Conservation (phyloP, 306 rosid species). For the Prinsepia uniflora region DNA sequence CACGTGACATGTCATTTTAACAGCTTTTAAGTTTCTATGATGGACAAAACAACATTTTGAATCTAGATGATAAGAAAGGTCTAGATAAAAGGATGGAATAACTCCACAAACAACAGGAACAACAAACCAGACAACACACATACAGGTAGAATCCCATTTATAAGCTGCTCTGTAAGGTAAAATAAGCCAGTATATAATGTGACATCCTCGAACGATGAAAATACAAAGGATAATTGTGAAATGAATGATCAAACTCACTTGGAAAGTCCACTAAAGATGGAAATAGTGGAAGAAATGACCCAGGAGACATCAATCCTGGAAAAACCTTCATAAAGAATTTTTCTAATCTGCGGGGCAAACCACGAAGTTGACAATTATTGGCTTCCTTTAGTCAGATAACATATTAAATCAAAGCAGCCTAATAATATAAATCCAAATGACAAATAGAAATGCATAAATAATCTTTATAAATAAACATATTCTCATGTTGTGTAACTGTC, state of each 20-base stretch:
- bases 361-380: neutral
- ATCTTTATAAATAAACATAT: neutral
- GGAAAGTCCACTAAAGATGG: slow-evolving; percentile 78
- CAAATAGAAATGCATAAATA: neutral
- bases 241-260: slow-evolving; percentile 47
- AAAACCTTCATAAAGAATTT: slow-evolving; percentile 59
- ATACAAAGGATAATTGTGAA: neutral
- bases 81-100: neutral
- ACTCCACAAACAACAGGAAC: neutral
- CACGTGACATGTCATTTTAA: neutral
- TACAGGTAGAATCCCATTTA: neutral
- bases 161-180: neutral
- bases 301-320: slow-evolving; percentile 79
- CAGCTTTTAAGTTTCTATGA: neutral
- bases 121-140: neutral
- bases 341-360: slow-evolving; percentile 60
- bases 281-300: slow-evolving; percentile 87
- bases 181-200: neutral
- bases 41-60: neutral
- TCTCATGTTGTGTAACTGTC: neutral
- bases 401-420: neutral
- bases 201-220: slow-evolving; percentile 5
- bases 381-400: neutral
- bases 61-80: neutral
- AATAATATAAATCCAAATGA: neutral